Conservation (phyloP, 176 grass and related monocot genomes). For the Aegilops bicornis region DNA sequence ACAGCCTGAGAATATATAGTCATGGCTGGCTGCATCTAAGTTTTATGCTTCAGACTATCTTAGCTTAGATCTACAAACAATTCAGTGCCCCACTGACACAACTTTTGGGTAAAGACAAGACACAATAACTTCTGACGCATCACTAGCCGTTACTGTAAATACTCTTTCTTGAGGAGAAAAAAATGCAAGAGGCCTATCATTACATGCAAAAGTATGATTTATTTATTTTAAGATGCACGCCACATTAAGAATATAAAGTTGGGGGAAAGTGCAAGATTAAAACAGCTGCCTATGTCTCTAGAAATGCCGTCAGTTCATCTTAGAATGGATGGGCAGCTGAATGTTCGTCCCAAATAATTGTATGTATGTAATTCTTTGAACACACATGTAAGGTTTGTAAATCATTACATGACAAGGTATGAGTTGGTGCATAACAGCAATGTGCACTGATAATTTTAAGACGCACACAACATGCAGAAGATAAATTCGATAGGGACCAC, state of each 20-base stretch:
- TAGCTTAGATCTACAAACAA: background rate
- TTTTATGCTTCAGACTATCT: conserved; percentile 24
- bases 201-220: background rate
- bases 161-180: background rate
- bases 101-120: background rate
- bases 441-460: background rate
- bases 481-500: background rate
- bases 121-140: background rate
- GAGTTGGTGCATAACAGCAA: background rate
- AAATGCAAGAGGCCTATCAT: background rate
- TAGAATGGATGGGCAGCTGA: background rate
- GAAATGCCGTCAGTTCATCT: background rate
- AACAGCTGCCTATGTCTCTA: background rate
- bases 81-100: background rate
- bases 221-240: background rate
- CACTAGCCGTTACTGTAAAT: background rate
- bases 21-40: background rate
- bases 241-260: background rate
- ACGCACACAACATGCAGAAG: background rate
- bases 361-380: background rate
- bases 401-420: background rate
- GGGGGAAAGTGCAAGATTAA: background rate
- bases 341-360: background rate
- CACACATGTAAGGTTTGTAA: background rate
- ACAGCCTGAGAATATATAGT: conserved; percentile 1